phyloP scores from a whole-genome alignment of 306 rosid genomes.

The Sphenostylis stenocarpa region DNA sequence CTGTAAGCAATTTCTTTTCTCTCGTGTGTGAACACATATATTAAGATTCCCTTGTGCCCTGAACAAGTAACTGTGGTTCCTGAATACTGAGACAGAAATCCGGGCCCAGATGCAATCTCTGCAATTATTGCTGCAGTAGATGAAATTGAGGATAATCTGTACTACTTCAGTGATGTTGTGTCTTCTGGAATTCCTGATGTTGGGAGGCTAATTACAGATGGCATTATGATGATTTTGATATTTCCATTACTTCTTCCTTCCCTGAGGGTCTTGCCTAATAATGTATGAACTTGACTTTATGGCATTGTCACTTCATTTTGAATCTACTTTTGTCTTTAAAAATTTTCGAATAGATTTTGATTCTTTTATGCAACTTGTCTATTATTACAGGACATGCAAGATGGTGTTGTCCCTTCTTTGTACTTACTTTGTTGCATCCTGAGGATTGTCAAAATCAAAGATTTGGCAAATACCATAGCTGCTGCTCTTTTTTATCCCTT shows the following conservation, averaged over 20 bases:
- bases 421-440: constrained; percentile 88
- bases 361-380: constrained; percentile 22
- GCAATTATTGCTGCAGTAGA: constrained; percentile 68
- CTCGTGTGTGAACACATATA: background rate
- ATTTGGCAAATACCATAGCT: constrained; percentile 82
- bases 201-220: constrained; percentile 75
- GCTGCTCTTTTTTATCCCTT: constrained; percentile 80
- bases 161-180: constrained; percentile 85
- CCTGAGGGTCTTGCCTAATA: constrained; percentile 46
- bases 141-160: constrained; percentile 93
- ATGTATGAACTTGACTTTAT: constrained; percentile 52
- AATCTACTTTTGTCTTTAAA: constrained; percentile 15
- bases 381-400: constrained; percentile 65
- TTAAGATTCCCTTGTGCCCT: constrained; percentile 27
- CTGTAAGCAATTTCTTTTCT: constrained; percentile 51
- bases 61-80: constrained; percentile 39
- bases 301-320: constrained; percentile 29
- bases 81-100: constrained; percentile 64
- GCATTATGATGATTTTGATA: constrained; percentile 72
- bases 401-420: constrained; percentile 73
- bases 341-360: background rate
- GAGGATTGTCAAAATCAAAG: constrained; percentile 88
- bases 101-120: constrained; percentile 56
- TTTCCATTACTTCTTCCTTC: constrained; percentile 91
- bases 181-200: constrained; percentile 98